phyloP scores from a whole-genome alignment of 345 rosid genomes.

The Arabis alpina region DNA sequence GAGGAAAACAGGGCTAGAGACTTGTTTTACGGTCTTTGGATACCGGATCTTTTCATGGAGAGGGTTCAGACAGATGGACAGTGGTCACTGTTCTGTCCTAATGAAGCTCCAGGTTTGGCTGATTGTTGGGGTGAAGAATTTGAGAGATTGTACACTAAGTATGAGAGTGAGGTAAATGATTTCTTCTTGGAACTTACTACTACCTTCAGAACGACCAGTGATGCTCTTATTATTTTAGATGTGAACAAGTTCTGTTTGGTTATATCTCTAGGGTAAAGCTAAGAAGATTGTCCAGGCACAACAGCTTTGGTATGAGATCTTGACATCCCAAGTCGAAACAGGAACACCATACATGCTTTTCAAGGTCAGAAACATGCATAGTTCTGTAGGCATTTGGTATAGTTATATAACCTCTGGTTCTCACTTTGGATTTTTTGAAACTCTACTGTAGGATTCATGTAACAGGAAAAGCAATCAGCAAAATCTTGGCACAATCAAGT shows the following conservation, averaged over 20 bases:
- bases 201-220: background rate
- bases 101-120: constrained; percentile 84
- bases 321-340: constrained; percentile 94
- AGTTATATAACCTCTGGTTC: background rate
- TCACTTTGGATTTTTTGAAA: constrained; percentile 1
- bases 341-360: constrained; percentile 98
- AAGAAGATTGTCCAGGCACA: constrained; percentile 90
- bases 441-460: constrained; percentile 71
- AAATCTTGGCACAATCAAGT: constrained; percentile 91
- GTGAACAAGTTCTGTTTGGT: constrained; percentile 4
- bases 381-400: background rate
- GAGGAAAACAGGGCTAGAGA: constrained; percentile 94
- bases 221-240: background rate
- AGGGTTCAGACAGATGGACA: constrained; percentile 76
- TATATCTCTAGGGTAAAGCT: constrained; percentile 70
- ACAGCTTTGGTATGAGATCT: constrained; percentile 80
- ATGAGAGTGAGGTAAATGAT: constrained; percentile 63
- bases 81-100: constrained; percentile 94
- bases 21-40: constrained; percentile 92
- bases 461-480: constrained; percentile 95
- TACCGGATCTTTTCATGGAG: constrained; percentile 95
- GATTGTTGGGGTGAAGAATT: constrained; percentile 92
- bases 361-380: constrained; percentile 54
- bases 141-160: constrained; percentile 64
- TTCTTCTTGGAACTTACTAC: background rate